Evolutionary conservation across 352 stramenopile genomes (phyloP), one percentile per base, ranked within the genome.

Genomic region (Phytophthora podocarpi): DNA sequence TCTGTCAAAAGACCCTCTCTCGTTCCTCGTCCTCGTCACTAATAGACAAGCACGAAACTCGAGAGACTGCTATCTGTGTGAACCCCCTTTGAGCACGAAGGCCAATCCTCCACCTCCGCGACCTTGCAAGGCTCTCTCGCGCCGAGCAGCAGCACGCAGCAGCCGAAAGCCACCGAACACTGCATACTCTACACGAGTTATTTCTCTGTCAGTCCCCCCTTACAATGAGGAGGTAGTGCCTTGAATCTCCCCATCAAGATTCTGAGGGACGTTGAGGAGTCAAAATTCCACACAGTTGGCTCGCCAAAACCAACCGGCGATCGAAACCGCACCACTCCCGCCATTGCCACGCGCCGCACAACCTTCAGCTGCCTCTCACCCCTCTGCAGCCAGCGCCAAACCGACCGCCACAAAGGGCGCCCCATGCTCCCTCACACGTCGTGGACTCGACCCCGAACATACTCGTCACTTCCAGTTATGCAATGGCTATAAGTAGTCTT

Each of bases 221-320:
- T 91, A 91, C 82, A 91, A 91, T 84, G 82, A 79, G 67, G 65
- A 90, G 67, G 78, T 81, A 85, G 80, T 88, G 82, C 72, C 78
- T 84, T 72, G 60, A 85, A 76, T 57, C 78, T 82, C 64, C 75
- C 51, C 80, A 90, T 91, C 80, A 91, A 90, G 82, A 91, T 91
- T 87, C 74, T 66, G 82, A 74, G 59, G 75, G 82, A 90, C 82
- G 54, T 56, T 46, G 43, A 57, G 28, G 42, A 24, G 35, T 59
- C 43, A 77, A 41, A 58, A 66, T 52, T 36, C 69, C 67, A 59
- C 72, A 34, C 61, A 60, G 59, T 64, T 72, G 64, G 82, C 73
- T 91, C 80, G 82, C 82, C 82, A 85, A 87, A 89, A 79, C 78
- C 80, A 67, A 72, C 71, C 43, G 80, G 76, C 73, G 66, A 77